Conservation (phyloP, 345 rosid genomes). For the Eucalyptus sp. region DNA sequence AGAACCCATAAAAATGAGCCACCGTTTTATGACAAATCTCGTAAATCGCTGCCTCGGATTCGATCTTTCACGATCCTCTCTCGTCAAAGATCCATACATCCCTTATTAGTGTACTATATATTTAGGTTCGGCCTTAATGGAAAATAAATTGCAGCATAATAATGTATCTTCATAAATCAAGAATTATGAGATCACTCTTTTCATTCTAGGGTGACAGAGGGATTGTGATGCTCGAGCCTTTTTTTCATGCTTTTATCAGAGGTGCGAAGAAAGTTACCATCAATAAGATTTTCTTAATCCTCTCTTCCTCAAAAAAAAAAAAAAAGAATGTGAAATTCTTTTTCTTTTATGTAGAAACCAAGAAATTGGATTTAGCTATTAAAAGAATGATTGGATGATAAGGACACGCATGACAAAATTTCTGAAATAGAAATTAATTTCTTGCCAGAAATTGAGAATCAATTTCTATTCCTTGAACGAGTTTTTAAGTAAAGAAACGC, state of each 20-base stretch:
- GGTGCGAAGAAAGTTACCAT: neutral
- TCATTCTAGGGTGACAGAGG: neutral
- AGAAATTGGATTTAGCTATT: neutral
- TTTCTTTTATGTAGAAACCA: neutral
- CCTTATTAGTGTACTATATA: neutral
- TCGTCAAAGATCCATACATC: neutral
- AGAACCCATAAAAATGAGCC: neutral
- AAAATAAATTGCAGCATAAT: neutral
- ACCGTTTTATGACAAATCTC: neutral
- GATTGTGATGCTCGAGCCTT: neutral
- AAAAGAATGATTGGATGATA: neutral
- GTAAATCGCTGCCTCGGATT: neutral
- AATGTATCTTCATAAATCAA: neutral
- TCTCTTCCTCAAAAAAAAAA: neutral
- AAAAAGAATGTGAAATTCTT: neutral
- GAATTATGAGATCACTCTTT: neutral
- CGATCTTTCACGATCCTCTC: neutral
- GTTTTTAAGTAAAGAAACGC: no score
- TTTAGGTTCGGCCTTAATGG: neutral
- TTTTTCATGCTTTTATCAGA: neutral
- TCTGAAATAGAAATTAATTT: no score
- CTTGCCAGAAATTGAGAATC: no score
- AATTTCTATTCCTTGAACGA: no score
- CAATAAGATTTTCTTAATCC: neutral
- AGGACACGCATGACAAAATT: no score